Base-by-base conservation (phyloP, 495 filamentous ascomycete species). In the Rhypophila decipiens region DNA sequence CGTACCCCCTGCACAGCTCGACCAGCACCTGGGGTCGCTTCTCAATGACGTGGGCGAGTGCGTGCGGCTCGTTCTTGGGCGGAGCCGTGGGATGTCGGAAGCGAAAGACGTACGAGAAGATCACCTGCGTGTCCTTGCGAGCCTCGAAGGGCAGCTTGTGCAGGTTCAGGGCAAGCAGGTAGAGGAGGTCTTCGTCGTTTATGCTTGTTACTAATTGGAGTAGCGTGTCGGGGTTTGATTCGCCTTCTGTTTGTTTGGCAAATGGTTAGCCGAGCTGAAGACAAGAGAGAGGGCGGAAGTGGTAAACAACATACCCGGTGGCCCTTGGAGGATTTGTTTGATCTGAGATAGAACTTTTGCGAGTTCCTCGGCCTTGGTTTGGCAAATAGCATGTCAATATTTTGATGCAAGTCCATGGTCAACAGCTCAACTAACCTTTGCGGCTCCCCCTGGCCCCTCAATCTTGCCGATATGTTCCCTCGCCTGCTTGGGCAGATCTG, bases 81-180 rank as follows among this genome's bases (percentile, higher is more conserved):
- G 68, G 57, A 49, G 64, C 77, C 59, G 59, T 73, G 10, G 84
- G 75, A 12, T 78, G 77, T 51, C 84, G 84, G 73, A 88, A 95
- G 24, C 89, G 85, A 60, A 95, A 82, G 42, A 87, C 80, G 67
- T 88, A 86, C 10, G 86, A 91, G 73, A 94, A 86, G 58, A 96
- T 90, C 56, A 86, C 85, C 62, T 95, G 87, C 8, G 84, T 83
- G 58, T 95, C 88, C 69, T 94, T 95, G 57, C 86, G 80, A 21
- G 88, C 84, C 71, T 99, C 94, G 73, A 99, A 99, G 5, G 91
- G 87, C 5, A 97, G 80, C 22, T 83, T 75, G 64, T 85, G 78
- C 40, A 99, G 83, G 60, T 82, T 80, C 38, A 77, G 74, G 22
- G 90, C 85, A 31, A 99, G 82, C 24, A 85, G 71, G 55, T 84